Evolutionary conservation across 177 flowering plant genomes (phyloP), one percentile per base, ranked within the genome.

Genomic region (Vitis hybrid): DNA sequence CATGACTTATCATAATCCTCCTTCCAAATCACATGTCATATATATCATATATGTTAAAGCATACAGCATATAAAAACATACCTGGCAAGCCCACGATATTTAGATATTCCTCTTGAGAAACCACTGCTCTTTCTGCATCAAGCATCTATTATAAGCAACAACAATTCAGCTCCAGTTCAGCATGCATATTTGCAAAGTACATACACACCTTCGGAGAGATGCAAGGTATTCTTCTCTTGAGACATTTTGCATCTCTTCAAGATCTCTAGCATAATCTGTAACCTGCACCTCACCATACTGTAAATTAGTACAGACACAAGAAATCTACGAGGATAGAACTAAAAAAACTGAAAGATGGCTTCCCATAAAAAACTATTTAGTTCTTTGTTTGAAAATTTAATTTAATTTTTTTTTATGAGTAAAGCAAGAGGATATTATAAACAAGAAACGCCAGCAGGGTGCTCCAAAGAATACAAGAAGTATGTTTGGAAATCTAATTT

Each of bases 201-300:
- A 53, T 57, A 66, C 67, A 22, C 65, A 92, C 98, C 98, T 87
- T 71, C 98, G 80, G 57, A 94, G 85, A 76, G 97, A 88, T 66
- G 91, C 97, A 62, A 94, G 89, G 65, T 89, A 92, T 12, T 94
- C 98, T 73, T 94, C 97, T 76, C 90, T 87, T 51, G 97, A 88
- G 26, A 89, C 64, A 80, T 81, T 84, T 70, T 87, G 89, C 98
- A 94, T 94, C 70, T 90, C 92, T 76, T 92, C 93, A 60, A 92
- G 84, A 81, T 94, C 98, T 74, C 95, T 86, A 26, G 87, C 77
- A 79, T 94, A 94, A 73, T 94, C 96, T 62, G 84, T 85, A 68
- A 93, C 90, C 98, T 93, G 90, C 73, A 81, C 39, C 53, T 72
- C 29, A 64, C 50, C 62, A 5, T 13, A 62, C n/a, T 9, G 51